These are phyloP conservation scores for Paxillus involutus DNA, from an alignment of 768 basidiomycete genomes.

Conservation along the genomic window DNA sequence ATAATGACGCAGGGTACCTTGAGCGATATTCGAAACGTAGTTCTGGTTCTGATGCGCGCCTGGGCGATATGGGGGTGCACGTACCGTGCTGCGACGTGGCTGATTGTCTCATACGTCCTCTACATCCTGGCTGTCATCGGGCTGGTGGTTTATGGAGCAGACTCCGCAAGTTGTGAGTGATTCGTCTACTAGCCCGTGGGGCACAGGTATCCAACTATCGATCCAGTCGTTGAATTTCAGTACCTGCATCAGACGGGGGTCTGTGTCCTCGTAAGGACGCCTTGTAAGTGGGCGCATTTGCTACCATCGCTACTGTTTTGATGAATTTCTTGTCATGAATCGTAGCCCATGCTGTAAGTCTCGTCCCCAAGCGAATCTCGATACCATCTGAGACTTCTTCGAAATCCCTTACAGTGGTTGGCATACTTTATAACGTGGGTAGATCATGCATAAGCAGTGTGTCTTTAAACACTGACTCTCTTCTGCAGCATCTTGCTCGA, in stretches of 20 bases:
- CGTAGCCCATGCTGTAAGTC: neutral
- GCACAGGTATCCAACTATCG: neutral
- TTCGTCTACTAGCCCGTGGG: too few species aligned
- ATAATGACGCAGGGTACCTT: neutral
- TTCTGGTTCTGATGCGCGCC: slow-evolving; percentile 17
- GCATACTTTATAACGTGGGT: too few species aligned
- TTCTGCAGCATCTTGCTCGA: slow-evolving; percentile 10
- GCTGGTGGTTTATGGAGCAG: too few species aligned
- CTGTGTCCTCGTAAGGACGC: neutral
- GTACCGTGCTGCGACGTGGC: neutral
- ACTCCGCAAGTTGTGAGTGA: neutral
- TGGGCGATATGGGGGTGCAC: slow-evolving; percentile 20
- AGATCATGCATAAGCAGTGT: neutral
- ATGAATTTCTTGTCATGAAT: neutral
- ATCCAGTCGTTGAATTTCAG: neutral
- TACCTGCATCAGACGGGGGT: neutral
- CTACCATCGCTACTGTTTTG: neutral
- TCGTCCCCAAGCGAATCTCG: too few species aligned
- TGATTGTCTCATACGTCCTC: slow-evolving; percentile 5
- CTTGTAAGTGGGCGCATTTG: slow-evolving; percentile 1
- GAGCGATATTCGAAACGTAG: neutral
- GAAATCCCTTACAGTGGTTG: neutral
- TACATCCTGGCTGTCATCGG: slow-evolving; percentile 4
- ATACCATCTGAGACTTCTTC: neutral
- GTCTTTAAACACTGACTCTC: neutral